phyloP scores from a whole-genome alignment of 2,329 filamentous ascomycete species.

The Raffaelea albimanens region DNA sequence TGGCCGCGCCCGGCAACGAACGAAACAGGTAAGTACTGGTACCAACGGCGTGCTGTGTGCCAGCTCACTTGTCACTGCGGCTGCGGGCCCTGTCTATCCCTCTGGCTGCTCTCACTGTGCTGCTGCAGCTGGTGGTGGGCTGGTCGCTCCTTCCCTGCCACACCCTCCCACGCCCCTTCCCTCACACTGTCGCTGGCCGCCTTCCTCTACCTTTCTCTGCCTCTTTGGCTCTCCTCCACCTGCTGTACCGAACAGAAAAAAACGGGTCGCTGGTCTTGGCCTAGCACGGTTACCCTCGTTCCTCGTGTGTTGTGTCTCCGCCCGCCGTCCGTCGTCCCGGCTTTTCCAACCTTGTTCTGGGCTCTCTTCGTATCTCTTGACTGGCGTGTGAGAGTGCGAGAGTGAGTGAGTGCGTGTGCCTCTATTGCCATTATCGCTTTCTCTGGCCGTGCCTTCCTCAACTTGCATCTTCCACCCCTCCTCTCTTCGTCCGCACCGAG shows the following conservation, averaged over 20 bases:
- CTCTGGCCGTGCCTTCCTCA: neutral
- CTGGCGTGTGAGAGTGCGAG: too few relatives aligned
- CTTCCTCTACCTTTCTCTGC: neutral
- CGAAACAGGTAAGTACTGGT: constrained; percentile 7
- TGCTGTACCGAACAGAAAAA: constrained; percentile 8
- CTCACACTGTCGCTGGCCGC: neutral
- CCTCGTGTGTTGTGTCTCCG: constrained; percentile 8
- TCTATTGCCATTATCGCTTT: neutral
- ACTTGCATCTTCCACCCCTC: neutral
- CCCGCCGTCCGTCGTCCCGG: neutral
- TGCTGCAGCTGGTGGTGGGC: too few relatives aligned
- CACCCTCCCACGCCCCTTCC: neutral
- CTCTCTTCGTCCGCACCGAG: neutral
- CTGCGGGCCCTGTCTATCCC: constrained; percentile 2
- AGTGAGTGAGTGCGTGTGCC: neutral
- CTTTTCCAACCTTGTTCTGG: constrained; percentile 1
- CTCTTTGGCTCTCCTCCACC: constrained; percentile 2
- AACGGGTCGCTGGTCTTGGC: constrained; percentile 7
- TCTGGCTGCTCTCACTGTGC: neutral
- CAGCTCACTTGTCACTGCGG: too few relatives aligned
- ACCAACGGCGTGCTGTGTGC: neutral
- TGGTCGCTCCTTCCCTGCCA: neutral
- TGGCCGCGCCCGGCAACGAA: constrained; percentile 9
- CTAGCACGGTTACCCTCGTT: constrained; percentile 3
- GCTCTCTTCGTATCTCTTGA: constrained; percentile 6